Base-by-base conservation (phyloP, 148 eudicot genomes). In the Salicornia ramosissima region DNA sequence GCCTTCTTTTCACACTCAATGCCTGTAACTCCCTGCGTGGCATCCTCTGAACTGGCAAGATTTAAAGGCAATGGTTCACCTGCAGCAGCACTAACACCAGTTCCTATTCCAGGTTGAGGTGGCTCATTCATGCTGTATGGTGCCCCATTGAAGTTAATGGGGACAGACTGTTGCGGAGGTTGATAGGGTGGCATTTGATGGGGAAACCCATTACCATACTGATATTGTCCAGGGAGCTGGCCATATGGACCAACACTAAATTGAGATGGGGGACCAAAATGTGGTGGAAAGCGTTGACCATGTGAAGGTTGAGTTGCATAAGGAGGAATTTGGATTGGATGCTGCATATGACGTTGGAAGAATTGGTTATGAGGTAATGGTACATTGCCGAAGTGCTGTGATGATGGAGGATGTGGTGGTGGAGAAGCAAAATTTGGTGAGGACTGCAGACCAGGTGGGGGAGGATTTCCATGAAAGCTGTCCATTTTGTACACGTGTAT, bases 361-460 rank as follows among this genome's bases (percentile, higher is more conserved):
- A 77, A 56, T 67, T 82, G 80, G 47, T 75, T 77, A 60, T 61
- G 74, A 52, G 83, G 80, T 65, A 61, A 51, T 13, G 59, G 66
- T 69, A 46, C 29, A 77, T 70, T 70, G 59, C 78, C 84, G 64
- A 77, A 81, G 19, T 81, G 79, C 60, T 83, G 90, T 26, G 79
- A 56, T 64, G 75, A 67, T 47, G 76, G 68, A 56, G 55, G 64
- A 34, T 78, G 34, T 57, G 79, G 36, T 10, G 51, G 33, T 14
- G 49, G 33, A 57, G 67, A 9, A 49, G 71, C 67, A 62, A 74
- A 60, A 50, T 58, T 79, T 34, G 80, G 76, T 30, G 76, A n/a
- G 31, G 82, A 71, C 31, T 85, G 78, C 71, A 85, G 88, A 73
- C 93, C 97, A n/a, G 97, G 97, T 22, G 97, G 93, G 34, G 75